These are phyloP conservation scores for Lagenidium sp. DNA, from an alignment of 352 stramenopile genomes.

Conservation along the genomic window DNA sequence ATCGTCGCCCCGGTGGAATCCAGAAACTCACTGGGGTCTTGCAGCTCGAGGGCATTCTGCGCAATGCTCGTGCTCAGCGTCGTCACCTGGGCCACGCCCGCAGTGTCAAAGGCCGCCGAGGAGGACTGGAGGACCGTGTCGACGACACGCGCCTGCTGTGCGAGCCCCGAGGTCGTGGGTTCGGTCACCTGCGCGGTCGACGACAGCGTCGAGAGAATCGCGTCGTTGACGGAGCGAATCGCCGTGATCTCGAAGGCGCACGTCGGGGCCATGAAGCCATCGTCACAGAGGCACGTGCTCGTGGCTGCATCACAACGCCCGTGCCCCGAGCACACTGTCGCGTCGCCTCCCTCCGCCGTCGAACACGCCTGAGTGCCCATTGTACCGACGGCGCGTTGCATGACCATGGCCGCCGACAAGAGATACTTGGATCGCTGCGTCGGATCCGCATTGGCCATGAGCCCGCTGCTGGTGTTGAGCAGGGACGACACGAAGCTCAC, in stretches of 20 bases:
- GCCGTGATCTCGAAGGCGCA: slow-evolving; percentile 28
- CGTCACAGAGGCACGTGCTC: slow-evolving; percentile 18
- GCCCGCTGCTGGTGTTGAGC: slow-evolving; percentile 5
- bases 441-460: background rate
- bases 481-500: slow-evolving; percentile 26
- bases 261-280: slow-evolving; percentile 27
- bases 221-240: slow-evolving; percentile 26
- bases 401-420: slow-evolving; percentile 31
- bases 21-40: slow-evolving; percentile 27
- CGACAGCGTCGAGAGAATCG: slow-evolving; percentile 32
- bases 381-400: slow-evolving; percentile 24
- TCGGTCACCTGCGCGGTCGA: slow-evolving; percentile 19
- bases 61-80: slow-evolving; percentile 29
- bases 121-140: slow-evolving; percentile 31
- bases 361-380: background rate
- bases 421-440: slow-evolving; percentile 23
- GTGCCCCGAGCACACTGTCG: slow-evolving; percentile 18
- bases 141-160: slow-evolving; percentile 40
- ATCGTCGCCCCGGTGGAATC: slow-evolving; percentile 28
- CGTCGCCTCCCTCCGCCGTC: background rate
- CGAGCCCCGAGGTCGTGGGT: slow-evolving; percentile 30
- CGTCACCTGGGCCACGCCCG: slow-evolving; percentile 24
- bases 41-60: slow-evolving; percentile 29
- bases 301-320: slow-evolving; percentile 22
- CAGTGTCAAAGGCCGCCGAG: slow-evolving; percentile 19